These are phyloP conservation scores for Populus trichocarpa DNA, from an alignment of 441 rosid species.

Conservation along the genomic window DNA sequence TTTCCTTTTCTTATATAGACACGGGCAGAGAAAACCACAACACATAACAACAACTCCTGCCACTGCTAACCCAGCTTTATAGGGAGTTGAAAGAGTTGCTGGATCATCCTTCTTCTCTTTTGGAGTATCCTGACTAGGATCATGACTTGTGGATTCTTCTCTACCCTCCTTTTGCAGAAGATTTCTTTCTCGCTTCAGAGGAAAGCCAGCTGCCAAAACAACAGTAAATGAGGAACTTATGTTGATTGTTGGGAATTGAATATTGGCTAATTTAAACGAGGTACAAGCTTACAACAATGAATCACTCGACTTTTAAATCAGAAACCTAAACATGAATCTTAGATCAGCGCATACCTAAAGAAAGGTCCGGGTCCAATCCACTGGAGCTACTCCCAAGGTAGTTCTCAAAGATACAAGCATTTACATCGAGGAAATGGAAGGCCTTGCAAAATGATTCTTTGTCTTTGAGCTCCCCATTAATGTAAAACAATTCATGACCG, in stretches of 20 bases:
- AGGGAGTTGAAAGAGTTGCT: conserved; percentile 15
- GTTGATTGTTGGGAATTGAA: background rate
- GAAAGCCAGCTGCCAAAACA: conserved; percentile 31
- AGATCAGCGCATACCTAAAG: conserved; percentile 43
- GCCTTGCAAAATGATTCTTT: conserved; percentile 52
- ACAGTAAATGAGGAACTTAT: conserved; percentile 7
- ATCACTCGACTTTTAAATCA: background rate
- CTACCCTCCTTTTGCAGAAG: conserved; percentile 38
- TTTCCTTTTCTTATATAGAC: conserved; percentile 63
- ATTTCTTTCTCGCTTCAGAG: conserved; percentile 45
- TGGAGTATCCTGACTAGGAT: conserved; percentile 1
- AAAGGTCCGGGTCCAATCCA: conserved; percentile 26
- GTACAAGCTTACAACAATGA: background rate
- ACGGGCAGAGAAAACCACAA: conserved; percentile 61
- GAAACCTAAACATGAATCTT: conserved; percentile 5
- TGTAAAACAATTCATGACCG: conserved; percentile 42
- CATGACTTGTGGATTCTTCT: conserved; percentile 14
- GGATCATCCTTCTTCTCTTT: conserved; percentile 16
- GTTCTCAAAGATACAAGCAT: conserved; percentile 40
- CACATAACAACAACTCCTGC: conserved; percentile 52
- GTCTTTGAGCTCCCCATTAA: conserved; percentile 57
- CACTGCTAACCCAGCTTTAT: conserved; percentile 42
- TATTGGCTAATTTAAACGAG: background rate
- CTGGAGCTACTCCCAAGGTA: conserved; percentile 33
- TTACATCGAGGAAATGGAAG: conserved; percentile 41